Percentiles rank a stretch among this genome's conserved stretches.
These are phyloP conservation scores for Dactylellina haptotyla DNA, from an alignment of 2,329 filamentous ascomycete genomes.

Conservation along the genomic window DNA sequence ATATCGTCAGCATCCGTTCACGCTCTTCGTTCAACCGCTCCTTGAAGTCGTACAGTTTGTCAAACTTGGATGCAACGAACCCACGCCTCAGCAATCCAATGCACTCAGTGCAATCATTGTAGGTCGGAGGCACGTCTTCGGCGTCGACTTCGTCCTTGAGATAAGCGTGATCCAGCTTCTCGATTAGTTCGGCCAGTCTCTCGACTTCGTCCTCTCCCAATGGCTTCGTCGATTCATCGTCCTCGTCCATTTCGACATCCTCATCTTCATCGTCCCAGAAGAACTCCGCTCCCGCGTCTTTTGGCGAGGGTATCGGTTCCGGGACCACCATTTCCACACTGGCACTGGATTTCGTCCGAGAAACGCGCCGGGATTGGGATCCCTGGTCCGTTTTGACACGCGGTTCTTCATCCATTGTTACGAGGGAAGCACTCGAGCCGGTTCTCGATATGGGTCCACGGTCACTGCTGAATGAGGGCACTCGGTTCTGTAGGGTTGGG, in stretches of 20 bases:
- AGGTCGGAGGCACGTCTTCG: slow-evolving; percentile 37
- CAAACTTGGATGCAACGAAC: slow-evolving; percentile 46
- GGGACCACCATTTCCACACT: slow-evolving; percentile 35
- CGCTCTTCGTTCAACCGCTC: slow-evolving; percentile 56
- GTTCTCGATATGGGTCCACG: slow-evolving; percentile 40
- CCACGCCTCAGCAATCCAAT: slow-evolving; percentile 44
- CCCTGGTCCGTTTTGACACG: slow-evolving; percentile 27
- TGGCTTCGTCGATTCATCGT: slow-evolving; percentile 32
- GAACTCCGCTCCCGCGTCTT: slow-evolving; percentile 37
- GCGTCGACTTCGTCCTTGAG: slow-evolving; percentile 40
- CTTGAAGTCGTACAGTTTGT: slow-evolving; percentile 43
- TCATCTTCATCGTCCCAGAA: slow-evolving; percentile 51
- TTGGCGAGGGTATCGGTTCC: slow-evolving; percentile 41
- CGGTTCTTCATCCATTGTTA: slow-evolving; percentile 45
- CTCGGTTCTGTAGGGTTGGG: slow-evolving; percentile 22
- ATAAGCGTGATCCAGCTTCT: slow-evolving; percentile 43
- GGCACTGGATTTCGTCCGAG: slow-evolving; percentile 41
- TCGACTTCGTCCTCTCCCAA: slow-evolving; percentile 38
- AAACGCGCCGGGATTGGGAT: slow-evolving; percentile 36
- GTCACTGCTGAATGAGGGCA: slow-evolving; percentile 48
- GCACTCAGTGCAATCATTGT: slow-evolving; percentile 42
- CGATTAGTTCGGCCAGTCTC: slow-evolving; percentile 38
- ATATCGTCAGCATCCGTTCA: slow-evolving; percentile 55
- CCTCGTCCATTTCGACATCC: slow-evolving; percentile 48
- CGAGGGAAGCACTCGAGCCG: slow-evolving; percentile 42